Evolutionary conservation across 441 rosid genomes (phyloP).

Genomic region (Eugenia klotzschiana): DNA sequence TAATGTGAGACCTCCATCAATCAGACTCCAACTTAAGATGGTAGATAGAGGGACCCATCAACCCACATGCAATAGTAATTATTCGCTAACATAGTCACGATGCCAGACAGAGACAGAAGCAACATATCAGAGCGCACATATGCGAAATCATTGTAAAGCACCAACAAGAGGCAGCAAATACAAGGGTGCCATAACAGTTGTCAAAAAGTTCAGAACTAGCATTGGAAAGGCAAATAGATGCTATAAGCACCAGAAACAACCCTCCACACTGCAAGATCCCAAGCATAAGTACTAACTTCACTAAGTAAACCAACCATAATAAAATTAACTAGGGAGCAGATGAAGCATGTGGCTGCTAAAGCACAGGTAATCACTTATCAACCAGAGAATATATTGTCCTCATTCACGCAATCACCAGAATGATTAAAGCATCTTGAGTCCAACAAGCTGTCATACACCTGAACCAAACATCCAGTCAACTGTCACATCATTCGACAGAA

Average conservation of each 20-base stretch:
- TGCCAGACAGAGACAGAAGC: not conserved
- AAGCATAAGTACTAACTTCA: not conserved
- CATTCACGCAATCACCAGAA: conserved; percentile 89
- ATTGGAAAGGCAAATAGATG: not conserved
- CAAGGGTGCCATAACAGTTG: not conserved
- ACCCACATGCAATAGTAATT: not conserved
- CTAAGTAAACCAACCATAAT: not conserved
- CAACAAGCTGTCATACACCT: conserved; percentile 85
- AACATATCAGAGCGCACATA: not conserved
- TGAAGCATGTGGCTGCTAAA: conserved; percentile 48
- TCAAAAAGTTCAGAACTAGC: not conserved
- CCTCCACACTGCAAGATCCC: not conserved
- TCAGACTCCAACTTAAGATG: not conserved
- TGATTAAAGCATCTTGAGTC: conserved; percentile 85
- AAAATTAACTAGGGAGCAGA: conserved; percentile 18
- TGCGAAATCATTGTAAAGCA: not conserved
- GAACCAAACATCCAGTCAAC: conserved; percentile 70
- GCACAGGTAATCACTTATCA: conserved; percentile 69
- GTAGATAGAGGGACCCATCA: not conserved
- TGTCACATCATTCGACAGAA: conserved; percentile 38
- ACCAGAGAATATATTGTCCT: conserved; percentile 61
- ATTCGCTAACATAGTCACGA: not conserved
- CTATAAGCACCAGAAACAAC: not conserved
- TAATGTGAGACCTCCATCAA: not conserved
- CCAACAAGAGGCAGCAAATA: not conserved